Evolutionary conservation across 768 basidiomycete species (phyloP), one percentile per base, ranked within the genome.

Genomic region (Thelephora ganbajun): DNA sequence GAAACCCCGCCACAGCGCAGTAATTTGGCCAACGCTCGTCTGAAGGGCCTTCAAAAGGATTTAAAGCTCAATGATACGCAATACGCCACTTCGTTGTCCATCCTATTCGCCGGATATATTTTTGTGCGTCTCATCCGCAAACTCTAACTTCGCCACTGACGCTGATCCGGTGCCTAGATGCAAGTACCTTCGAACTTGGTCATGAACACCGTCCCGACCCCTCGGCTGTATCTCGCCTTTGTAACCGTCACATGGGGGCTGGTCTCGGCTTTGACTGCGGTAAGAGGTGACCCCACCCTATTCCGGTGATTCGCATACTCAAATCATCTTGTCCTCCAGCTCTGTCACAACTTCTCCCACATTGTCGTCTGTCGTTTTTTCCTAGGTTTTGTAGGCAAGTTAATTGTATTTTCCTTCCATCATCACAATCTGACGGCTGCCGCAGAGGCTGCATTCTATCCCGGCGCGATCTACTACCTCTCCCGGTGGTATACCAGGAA

Each of bases 401-500:
- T 14, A 1, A 18, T 14, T 9, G 18, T 22, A 18, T 18, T 41
- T 41, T 16, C 6, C 18, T 41, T 6, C 16, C 1, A 18, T 6
- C 39, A 14, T 41, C 9, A 16, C 14, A 9, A 41, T 22, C 22
- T 41, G 22, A 18, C 39, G 16, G 18, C 18, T 14, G 14, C 22
- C 16, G 11, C 12, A 41, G 39, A 41, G 22, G 39, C 39, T 18
- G 39, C 39, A 18, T 41, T 41, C 14, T 41, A 41, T 41, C 39
- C 39, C 14, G 39, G 39, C 14, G 3, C 39, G 6, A 22, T 41
- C 9, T 41, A 41, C 39, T 41, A 41, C 22, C 39, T 63, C 14
- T 63, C 62, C n/a, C 58, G 60, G 30, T 69, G 69, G 69, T 70
- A 70, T 54, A 64, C 55, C 20, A 57, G 59, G 42, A 57, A 59